Base-by-base conservation (phyloP, 192 early-diverging fungal species). In the Thoreauomyces humboldtii region DNA sequence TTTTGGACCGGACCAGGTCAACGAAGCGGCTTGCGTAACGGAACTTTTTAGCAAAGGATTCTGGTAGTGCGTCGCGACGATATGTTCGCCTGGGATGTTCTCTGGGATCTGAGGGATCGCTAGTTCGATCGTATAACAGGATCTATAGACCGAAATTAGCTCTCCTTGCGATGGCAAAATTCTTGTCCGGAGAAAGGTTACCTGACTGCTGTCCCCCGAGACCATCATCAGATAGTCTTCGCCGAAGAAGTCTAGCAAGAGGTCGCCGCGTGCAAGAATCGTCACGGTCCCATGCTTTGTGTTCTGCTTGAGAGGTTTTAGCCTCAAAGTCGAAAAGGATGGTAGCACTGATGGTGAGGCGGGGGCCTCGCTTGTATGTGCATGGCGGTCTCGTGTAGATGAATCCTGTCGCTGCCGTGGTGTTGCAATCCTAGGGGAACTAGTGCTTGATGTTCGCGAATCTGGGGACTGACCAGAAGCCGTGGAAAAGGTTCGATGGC, bases 1-100 rank as follows among this genome's bases (percentile, higher is more conserved):
- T 87, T 68, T 87, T 86, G 1, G 76, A 70, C 4, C 77, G 69
- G 0, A 91, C 72, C 25, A 84, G 73, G 12, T 73, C 56, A 0
- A 89, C 78, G 62, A 87, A 85, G 27, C 75, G 27, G 46, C 67
- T 32, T 27, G 82, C 60, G 60, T 86, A 71, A 35, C 73, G 75
- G 69, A 54, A 79, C 62, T 42, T 71, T 50, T 74, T 79, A 45
- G 36, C 63, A 62, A 24, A 81, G 53, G 11, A 27, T 25, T 14
- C 42, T 43, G 61, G 86, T 55, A 77, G 58, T 24, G 53, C 22
- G 2, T 19, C 54, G 9, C 67, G 67, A 3, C 15, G 27, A 33
- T 67, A 70, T n/a, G 33, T 61, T 34, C 55, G 38, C 15, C 33
- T 29, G 15, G 57, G 64, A 14, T 12, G 1, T 21, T 12, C 50